A percentile compares a stretch with the other conserved stretches of the same genome.
Conservation (phyloP, 441 rosid genomes). For the Kokia cookei region DNA sequence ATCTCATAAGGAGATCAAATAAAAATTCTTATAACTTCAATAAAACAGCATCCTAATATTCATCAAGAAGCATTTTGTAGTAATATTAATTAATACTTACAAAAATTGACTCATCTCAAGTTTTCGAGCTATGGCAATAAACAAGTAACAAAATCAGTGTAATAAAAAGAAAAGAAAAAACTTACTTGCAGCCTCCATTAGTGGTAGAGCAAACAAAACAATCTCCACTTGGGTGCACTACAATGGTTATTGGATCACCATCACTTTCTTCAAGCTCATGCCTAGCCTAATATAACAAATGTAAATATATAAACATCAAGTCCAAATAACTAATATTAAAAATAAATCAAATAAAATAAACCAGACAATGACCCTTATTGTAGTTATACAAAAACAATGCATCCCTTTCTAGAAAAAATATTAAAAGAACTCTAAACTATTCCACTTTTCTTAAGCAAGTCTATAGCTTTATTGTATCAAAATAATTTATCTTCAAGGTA, state of each 20-base stretch:
- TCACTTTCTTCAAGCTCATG: constrained; percentile 65
- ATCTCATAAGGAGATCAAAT: not conserved
- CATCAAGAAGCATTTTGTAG: not conserved
- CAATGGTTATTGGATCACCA: constrained; percentile 57
- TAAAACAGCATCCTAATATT: not conserved
- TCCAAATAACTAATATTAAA: not conserved
- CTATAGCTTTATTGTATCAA: not conserved
- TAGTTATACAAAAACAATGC: not conserved
- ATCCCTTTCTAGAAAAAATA: not conserved
- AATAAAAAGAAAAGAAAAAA: not conserved
- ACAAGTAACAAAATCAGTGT: not conserved
- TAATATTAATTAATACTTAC: not conserved
- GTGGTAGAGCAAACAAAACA: constrained; percentile 74
- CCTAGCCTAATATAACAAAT: constrained; percentile 35
- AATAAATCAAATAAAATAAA: not conserved
- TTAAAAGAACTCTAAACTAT: not conserved
- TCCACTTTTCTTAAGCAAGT: not conserved
- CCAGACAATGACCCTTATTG: not conserved
- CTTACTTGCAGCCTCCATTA: constrained; percentile 83
- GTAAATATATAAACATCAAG: not conserved
- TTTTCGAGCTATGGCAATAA: not conserved
- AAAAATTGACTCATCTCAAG: not conserved
- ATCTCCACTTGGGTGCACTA: constrained; percentile 88
- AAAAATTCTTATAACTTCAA: not conserved
- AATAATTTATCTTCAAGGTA: not conserved